Base-by-base conservation (phyloP, 225 moss, liverwort and hornwort genomes). In the Polytrichum formosum region DNA sequence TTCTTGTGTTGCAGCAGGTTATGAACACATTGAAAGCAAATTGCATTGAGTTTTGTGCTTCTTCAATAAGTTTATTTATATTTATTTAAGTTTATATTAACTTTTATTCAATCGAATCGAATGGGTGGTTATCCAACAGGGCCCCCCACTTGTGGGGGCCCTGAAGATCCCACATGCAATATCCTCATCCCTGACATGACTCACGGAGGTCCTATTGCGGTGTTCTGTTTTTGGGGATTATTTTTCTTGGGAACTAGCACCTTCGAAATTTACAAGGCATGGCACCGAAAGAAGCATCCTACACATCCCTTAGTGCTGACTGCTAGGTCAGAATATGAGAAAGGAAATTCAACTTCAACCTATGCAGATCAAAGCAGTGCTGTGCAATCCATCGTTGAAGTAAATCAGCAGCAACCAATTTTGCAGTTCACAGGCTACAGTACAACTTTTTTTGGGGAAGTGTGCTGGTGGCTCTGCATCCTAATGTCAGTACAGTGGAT, bases 151-250 rank as follows among this genome's bases (percentile, higher is more conserved):
- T 92, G 91, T 61, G 91, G 87, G 27, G 79, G 76, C 64, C n/a
- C 76, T 2, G 64, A 69, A 3, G 90, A 90, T 68, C 83, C 87
- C 28, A 77, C 85, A 4, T 92, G 92, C 72, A 63, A 80, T 65
- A 83, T 88, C 5, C 69, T 72, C 65, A 79, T 92, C 65, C 80
- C 79, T 4, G 54, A 76, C 55, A 84, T 79, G 81, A 78, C 75
- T 6, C 85, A 90, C 66, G 54, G 13, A 37, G 81, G 5, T 53
- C 83, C 87, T 31, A 28, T 90, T 62, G 78, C 56, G 61, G 85
- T 92, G 71, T 90, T 90, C 20, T 60, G 81, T 28, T 92, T 81
- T 55, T 92, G 92, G 90, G 72, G 82, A 35, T 37, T 90, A 54
- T 87, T 82, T 18, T 64, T 82, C 64, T 9, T 85, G 19, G 75